Evolutionary conservation across 1,139 yeast species (phyloP).

Genomic region (Candida sp.): DNA sequence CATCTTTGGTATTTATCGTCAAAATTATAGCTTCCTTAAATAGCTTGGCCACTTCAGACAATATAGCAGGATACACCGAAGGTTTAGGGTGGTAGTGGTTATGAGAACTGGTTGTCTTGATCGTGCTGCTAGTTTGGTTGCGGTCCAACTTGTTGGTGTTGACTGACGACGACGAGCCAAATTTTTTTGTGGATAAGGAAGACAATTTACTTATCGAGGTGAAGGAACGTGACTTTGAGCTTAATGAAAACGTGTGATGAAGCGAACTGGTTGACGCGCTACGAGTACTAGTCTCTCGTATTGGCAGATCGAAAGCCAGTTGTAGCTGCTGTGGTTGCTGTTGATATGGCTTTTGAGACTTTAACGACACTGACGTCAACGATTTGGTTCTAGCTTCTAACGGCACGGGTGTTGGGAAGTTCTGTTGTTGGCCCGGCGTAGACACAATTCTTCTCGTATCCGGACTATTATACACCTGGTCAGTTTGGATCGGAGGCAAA

Average conservation of each 20-base stretch:
- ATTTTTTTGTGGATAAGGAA: conserved; percentile 45
- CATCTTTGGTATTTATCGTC: conserved; percentile 88
- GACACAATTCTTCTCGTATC: conserved; percentile 28
- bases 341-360: conserved; percentile 7
- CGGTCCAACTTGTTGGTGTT: conserved; percentile 32
- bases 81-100: conserved; percentile 48
- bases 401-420: conserved; percentile 11
- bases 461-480: conserved; percentile 12
- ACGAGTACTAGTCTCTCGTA: conserved; percentile 11
- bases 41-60: conserved; percentile 82
- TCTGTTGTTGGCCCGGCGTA: conserved; percentile 22
- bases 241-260: conserved; percentile 42
- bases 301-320: conserved; percentile 12
- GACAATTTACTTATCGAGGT: conserved; percentile 48
- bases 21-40: conserved; percentile 74
- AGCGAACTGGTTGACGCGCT: conserved; percentile 25
- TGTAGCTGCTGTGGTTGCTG: conserved; percentile 7
- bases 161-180: conserved; percentile 40
- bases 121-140: conserved; percentile 25
- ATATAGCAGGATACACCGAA: conserved; percentile 83
- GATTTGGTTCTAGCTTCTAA: conserved; percentile 27
- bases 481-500: conserved; percentile 24
- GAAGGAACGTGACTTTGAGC: conserved; percentile 48
- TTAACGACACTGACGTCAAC: conserved; percentile 25
- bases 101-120: conserved; percentile 8